Evolutionary conservation across 2,329 filamentous ascomycete genomes (phyloP).

Genomic region (Fusarium sp.): DNA sequence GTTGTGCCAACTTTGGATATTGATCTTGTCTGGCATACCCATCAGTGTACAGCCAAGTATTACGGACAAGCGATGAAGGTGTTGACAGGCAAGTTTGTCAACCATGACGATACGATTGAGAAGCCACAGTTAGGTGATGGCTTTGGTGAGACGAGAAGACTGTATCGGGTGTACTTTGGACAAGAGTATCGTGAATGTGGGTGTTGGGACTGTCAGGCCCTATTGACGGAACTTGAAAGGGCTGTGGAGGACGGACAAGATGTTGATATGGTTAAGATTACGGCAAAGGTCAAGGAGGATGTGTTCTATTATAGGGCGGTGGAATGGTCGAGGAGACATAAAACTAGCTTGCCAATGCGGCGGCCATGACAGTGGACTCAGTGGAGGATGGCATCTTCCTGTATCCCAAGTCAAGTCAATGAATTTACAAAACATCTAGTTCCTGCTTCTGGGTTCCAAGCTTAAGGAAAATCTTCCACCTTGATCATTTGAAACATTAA

Average conservation of each 20-base stretch:
- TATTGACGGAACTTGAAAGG: constrained; percentile 39
- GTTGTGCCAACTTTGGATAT: constrained; percentile 55
- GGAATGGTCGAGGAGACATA: constrained; percentile 18
- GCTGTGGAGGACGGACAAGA: background rate
- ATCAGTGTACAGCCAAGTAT: constrained; percentile 47
- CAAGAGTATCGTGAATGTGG: constrained; percentile 48
- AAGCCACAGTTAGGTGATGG: constrained; percentile 40
- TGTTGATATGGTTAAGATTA: constrained; percentile 15
- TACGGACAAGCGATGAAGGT: constrained; percentile 41
- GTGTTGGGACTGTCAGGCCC: constrained; percentile 51
- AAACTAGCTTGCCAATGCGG: background rate
- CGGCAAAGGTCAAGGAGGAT: background rate
- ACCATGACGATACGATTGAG: constrained; percentile 52
- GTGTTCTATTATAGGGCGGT: constrained; percentile 29
- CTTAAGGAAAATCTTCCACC: too few species aligned
- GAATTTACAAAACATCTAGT: too few species aligned
- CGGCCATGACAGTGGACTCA: rapidly evolving
- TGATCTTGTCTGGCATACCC: constrained; percentile 56
- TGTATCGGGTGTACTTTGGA: constrained; percentile 47
- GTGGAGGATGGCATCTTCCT: background rate
- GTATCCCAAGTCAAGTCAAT: background rate
- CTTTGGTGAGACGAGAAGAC: constrained; percentile 40
- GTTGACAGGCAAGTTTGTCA: constrained; percentile 42
- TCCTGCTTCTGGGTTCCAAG: too few species aligned
- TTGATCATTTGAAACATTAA: too few species aligned